A percentile compares a stretch with the other conserved stretches of the same genome.
Conservation (phyloP, 2,329 filamentous ascomycete genomes). For the Alternaria ventricosa region DNA sequence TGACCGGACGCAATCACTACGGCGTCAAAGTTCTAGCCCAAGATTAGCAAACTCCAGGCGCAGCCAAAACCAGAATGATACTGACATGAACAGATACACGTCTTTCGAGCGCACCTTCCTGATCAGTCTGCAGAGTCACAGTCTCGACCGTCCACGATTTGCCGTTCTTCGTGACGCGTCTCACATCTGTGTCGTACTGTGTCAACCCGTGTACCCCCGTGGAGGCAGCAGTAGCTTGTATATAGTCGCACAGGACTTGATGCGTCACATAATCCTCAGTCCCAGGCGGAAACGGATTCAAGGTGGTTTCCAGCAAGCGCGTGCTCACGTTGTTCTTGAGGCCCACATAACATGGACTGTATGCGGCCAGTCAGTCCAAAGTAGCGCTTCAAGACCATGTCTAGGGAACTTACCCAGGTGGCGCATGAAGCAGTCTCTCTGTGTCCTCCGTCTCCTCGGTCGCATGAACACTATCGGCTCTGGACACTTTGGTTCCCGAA, state of each 20-base stretch:
- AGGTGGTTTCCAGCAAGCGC: slow-evolving; percentile 56
- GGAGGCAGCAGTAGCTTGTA: slow-evolving; percentile 63
- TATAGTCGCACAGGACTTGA: slow-evolving; percentile 63
- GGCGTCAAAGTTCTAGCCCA: slow-evolving; percentile 53
- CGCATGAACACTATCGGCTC: slow-evolving; percentile 25
- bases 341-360: slow-evolving; percentile 60
- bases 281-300: slow-evolving; percentile 63
- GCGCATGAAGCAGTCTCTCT: slow-evolving; percentile 51
- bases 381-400: background rate
- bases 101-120: slow-evolving; percentile 15
- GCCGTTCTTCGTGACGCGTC: slow-evolving; percentile 56
- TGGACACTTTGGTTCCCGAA: slow-evolving; percentile 39
- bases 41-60: background rate
- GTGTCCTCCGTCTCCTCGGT: slow-evolving; percentile 12
- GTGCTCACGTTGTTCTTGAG: slow-evolving; percentile 63
- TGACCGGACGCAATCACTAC: slow-evolving; percentile 63
- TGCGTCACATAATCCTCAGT: slow-evolving; percentile 68
- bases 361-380: slow-evolving; percentile 25
- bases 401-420: slow-evolving; percentile 54
- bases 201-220: slow-evolving; percentile 60
- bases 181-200: slow-evolving; percentile 66
- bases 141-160: slow-evolving; percentile 61
- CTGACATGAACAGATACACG: slow-evolving; percentile 6
- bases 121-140: slow-evolving; percentile 47
- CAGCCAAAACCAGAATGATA: fast-evolving